A percentile compares a stretch with the other conserved stretches of the same genome.
Conservation (phyloP, 2,329 filamentous ascomycete species). For the Diaporthe batatas region DNA sequence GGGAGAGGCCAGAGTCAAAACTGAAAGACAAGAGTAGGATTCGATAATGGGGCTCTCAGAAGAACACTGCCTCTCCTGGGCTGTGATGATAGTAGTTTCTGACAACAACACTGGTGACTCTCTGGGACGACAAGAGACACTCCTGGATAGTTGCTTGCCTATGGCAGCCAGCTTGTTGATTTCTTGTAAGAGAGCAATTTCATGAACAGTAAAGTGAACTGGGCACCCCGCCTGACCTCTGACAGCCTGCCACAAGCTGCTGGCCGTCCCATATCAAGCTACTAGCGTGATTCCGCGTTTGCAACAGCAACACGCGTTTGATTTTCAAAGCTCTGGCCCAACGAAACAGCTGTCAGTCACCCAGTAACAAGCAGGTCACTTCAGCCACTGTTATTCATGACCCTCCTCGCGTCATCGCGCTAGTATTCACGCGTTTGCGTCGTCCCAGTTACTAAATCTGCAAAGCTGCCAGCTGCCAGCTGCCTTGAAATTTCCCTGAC, state of each 20-base stretch:
- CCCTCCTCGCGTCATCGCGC: neutral
- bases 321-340: no score
- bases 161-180: no score
- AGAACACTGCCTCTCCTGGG: neutral
- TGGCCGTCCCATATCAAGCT: neutral
- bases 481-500: neutral
- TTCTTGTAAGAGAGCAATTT: no score
- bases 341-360: neutral
- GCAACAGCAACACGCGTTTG: accelerated
- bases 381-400: neutral
- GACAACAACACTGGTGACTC: no score
- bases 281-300: neutral
- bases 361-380: neutral
- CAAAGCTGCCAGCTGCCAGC: no score
- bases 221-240: neutral
- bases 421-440: conserved; percentile 3
- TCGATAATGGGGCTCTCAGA: neutral
- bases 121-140: neutral
- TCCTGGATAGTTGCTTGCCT: neutral
- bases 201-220: neutral
- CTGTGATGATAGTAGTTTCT: accelerated
- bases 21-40: no score
- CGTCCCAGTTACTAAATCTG: no score
- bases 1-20: no score
- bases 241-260: neutral